Evolutionary conservation across 306 rosid species (phyloP).

Genomic region (Cucumis melo): DNA sequence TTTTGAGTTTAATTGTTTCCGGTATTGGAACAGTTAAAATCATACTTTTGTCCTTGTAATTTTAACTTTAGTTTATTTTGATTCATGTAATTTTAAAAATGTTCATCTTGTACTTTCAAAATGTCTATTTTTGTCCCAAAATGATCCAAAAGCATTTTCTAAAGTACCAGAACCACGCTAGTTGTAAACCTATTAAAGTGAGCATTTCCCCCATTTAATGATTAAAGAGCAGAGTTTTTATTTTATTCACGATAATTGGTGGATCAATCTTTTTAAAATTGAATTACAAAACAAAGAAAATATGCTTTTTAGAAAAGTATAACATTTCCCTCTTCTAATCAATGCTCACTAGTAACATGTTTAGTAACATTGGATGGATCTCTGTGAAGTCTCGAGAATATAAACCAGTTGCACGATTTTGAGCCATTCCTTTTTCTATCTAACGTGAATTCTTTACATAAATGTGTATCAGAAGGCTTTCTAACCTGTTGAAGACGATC

Average conservation of each 20-base stretch:
- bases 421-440: conserved; percentile 1
- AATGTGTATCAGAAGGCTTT: conserved; percentile 11
- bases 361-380: not conserved
- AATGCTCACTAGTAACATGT: not conserved
- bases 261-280: not conserved
- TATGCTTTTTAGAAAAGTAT: too few relatives aligned
- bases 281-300: not conserved
- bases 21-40: too few relatives aligned
- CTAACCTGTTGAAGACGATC: conserved; percentile 95
- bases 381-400: not conserved
- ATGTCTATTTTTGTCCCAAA: too few relatives aligned
- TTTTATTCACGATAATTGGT: not conserved
- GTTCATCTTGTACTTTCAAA: too few relatives aligned
- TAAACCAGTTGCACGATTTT: not conserved
- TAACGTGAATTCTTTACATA: conserved; percentile 8
- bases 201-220: too few relatives aligned
- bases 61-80: too few relatives aligned
- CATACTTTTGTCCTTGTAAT: too few relatives aligned
- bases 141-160: too few relatives aligned
- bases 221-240: too few relatives aligned
- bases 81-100: too few relatives aligned
- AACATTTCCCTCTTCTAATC: not conserved
- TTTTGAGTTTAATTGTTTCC: not conserved
- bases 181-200: too few relatives aligned
- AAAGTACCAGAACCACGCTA: too few relatives aligned